These are phyloP conservation scores for Boletus vinaceobasis DNA, from an alignment of 768 basidiomycete species.

Conservation along the genomic window DNA sequence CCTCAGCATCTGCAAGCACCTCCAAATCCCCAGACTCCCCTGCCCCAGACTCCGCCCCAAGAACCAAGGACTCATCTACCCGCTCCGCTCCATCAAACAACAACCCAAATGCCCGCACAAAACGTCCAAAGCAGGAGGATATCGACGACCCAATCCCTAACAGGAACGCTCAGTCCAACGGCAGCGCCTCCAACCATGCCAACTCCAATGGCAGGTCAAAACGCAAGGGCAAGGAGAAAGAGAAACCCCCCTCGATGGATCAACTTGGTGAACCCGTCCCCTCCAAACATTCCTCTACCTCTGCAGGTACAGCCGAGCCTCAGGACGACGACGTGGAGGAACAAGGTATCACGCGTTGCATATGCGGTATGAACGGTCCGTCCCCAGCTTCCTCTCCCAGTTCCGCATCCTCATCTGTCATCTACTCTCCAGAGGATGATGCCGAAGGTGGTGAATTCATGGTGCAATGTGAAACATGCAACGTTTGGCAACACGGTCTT, in stretches of 20 bases:
- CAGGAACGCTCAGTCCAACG: conserved; percentile 42
- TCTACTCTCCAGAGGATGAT: conserved; percentile 56
- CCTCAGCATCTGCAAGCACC: conserved; percentile 61
- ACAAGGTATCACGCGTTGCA: conserved; percentile 70
- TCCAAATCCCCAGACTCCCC: conserved; percentile 76
- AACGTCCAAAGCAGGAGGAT: conserved; percentile 74
- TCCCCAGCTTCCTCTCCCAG: conserved; percentile 14
- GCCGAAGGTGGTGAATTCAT: conserved; percentile 90
- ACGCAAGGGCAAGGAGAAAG: conserved; percentile 67
- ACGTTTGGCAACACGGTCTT: conserved; percentile 96
- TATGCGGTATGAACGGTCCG: conserved; percentile 80
- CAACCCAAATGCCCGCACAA: conserved; percentile 42
- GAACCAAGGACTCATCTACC: conserved; percentile 39
- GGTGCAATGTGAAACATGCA: conserved; percentile 96
- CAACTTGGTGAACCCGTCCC: conserved; percentile 27
- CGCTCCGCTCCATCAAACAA: conserved; percentile 40
- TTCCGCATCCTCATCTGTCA: conserved; percentile 23
- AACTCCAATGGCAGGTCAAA: conserved; percentile 45
- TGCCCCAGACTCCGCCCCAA: conserved; percentile 43
- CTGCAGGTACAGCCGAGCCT: conserved; percentile 34
- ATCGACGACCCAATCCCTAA: conserved; percentile 52
- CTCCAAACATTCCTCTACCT: conserved; percentile 28
- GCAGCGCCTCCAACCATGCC: conserved; percentile 26
- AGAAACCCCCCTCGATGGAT: conserved; percentile 39
- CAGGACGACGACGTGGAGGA: conserved; percentile 49